A percentile compares a stretch with the other conserved stretches of the same genome.
These are phyloP conservation scores for Sporothrix brunneoviolacea DNA, from an alignment of 2,329 filamentous ascomycete genomes.

Conservation along the genomic window DNA sequence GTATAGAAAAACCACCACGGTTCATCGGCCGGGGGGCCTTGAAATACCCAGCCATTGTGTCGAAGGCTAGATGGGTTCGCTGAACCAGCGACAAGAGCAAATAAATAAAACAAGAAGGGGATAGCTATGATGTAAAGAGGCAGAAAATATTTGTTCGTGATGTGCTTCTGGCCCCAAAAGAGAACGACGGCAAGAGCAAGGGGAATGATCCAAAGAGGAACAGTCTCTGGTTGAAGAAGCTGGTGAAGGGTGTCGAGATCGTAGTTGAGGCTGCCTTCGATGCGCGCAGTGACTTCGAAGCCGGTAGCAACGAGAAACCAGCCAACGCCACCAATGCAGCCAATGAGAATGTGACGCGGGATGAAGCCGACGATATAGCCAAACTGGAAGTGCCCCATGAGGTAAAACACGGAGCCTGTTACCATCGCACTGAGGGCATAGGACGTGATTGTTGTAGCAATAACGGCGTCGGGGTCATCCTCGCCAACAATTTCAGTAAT, in stretches of 20 bases:
- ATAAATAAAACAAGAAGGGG: conserved; percentile 69
- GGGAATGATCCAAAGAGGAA: conserved; percentile 78
- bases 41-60: conserved; percentile 80
- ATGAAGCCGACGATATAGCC: conserved; percentile 96
- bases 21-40: conserved; percentile 73
- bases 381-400: conserved; percentile 79
- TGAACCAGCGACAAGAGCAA: conserved; percentile 62
- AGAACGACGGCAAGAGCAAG: conserved; percentile 69
- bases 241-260: conserved; percentile 68
- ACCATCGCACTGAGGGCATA: conserved; percentile 87
- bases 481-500: conserved; percentile 74
- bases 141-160: conserved; percentile 77
- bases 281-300: conserved; percentile 83
- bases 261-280: conserved; percentile 81
- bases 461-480: conserved; percentile 74
- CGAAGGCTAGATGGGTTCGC: conserved; percentile 63
- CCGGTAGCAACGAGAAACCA: conserved; percentile 91
- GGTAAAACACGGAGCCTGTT: conserved; percentile 85
- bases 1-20: conserved; percentile 99
- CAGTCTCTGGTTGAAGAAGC: conserved; percentile 65
- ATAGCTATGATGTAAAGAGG: conserved; percentile 80
- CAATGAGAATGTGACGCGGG: conserved; percentile 89
- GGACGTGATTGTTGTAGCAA: conserved; percentile 88
- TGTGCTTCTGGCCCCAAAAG: conserved; percentile 67
- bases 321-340: conserved; percentile 94